Percentiles rank a stretch among this genome's conserved stretches.
Evolutionary conservation across 345 rosid species (phyloP).

Genomic region (Odontarrhena argentea): DNA sequence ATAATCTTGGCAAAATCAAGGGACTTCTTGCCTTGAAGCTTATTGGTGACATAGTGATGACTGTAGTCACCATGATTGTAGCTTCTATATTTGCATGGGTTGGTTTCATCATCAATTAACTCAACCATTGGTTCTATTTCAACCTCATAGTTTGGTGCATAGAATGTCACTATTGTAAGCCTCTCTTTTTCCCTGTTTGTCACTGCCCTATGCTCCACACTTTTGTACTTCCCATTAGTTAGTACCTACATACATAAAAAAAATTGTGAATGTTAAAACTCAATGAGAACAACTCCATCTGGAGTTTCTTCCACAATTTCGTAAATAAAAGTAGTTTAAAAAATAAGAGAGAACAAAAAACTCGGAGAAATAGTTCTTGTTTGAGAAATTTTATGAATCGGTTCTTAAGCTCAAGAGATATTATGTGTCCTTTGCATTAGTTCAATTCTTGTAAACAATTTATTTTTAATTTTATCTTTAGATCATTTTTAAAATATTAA

Average conservation of each 20-base stretch:
- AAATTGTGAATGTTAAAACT: not conserved
- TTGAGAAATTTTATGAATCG: no score
- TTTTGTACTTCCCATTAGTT: slow-evolving; percentile 90
- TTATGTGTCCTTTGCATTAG: no score
- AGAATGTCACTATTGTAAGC: slow-evolving; percentile 89
- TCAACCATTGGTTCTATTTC: slow-evolving; percentile 80
- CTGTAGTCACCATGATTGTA: slow-evolving; percentile 93
- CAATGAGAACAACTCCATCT: no score
- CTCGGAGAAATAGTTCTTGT: no score
- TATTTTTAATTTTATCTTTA: no score
- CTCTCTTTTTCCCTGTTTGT: slow-evolving; percentile 73
- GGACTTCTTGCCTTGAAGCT: slow-evolving; percentile 83
- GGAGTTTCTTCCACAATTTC: no score
- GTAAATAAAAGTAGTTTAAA: no score
- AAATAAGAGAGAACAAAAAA: no score
- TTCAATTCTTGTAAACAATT: no score
- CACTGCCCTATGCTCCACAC: slow-evolving; percentile 94
- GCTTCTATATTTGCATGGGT: slow-evolving; percentile 81
- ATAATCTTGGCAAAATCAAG: slow-evolving; percentile 82
- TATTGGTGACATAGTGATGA: slow-evolving; percentile 78
- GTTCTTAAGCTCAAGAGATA: no score
- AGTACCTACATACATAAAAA: slow-evolving; percentile 56
- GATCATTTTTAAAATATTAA: no score
- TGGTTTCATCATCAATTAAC: slow-evolving; percentile 70
- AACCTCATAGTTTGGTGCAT: slow-evolving; percentile 89